Evolutionary conservation across 202 grass and related monocot genomes (phyloP), one percentile per base, ranked within the genome.

Genomic region (Musa balbisiana): DNA sequence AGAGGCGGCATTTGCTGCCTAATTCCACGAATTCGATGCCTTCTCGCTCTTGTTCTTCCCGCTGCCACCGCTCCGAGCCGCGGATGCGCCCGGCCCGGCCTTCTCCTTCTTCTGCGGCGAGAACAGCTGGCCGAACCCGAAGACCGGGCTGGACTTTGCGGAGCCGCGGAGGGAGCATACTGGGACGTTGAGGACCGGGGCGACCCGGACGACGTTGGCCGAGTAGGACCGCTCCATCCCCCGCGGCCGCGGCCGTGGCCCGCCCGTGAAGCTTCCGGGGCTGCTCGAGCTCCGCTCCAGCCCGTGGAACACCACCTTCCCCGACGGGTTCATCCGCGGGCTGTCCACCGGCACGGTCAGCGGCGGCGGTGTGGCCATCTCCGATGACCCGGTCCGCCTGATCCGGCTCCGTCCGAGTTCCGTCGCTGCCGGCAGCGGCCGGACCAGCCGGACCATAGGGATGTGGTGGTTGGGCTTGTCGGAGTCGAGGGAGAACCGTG

Each of bases 191-290:
- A 98, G 94, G 51, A 93, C 93, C 23, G 92, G 90, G 0, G 89
- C 81, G 14, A 90, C 89, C 49, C 89, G 91, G 51, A 94, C 49
- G 33, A 70, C 91, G 76, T 90, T 86, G 21, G 95, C 83, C 2
- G 95, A 99, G 75, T 95, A 95, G 24, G 95, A 99, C 60, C 95
- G 54, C 82, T 99, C 89, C 89, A 99, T 95, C 4, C 88, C 95
- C 43, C 89, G 83, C 14, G 85, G 82, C 1, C 91, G 80, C 6
- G 87, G 85, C 51, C 84, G 69, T 20, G 88, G 87, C 5, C 85
- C 73, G 20, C 85, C 89, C 59, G 91, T 86, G 43, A 82, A 87
- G 68, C 89, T 99, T 80, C 87, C 91, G 0, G 91, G 95, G 2
- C 89, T 92, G 55, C 95, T 99, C 6, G 87, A 99, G 83, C 95